Evolutionary conservation across 1,139 yeast genomes (phyloP).

Genomic region (Pichia sp.): DNA sequence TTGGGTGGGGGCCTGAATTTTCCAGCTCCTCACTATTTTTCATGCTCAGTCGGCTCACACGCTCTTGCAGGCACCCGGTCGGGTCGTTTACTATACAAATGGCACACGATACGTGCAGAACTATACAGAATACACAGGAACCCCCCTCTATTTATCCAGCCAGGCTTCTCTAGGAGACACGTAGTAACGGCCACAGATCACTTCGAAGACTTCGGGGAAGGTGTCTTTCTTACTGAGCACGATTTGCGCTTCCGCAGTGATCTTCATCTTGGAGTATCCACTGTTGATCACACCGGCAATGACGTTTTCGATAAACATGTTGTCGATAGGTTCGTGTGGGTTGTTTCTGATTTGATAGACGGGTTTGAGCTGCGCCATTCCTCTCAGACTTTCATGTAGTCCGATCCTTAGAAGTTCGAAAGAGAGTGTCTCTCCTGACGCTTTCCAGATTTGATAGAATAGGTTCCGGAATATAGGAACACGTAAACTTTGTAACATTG

Average conservation of each 20-base stretch:
- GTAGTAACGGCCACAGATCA: constrained; percentile 34
- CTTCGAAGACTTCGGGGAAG: constrained; percentile 45
- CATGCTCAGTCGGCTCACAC: too few relatives aligned
- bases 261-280: constrained; percentile 51
- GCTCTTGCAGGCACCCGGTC: too few relatives aligned
- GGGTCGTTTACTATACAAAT: too few relatives aligned
- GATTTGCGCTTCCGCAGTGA: constrained; percentile 45
- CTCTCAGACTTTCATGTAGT: constrained; percentile 19
- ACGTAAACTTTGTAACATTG: constrained; percentile 42
- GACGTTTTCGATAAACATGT: constrained; percentile 42
- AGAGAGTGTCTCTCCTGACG: constrained; percentile 14
- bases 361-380: constrained; percentile 1
- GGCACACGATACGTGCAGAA: too few relatives aligned
- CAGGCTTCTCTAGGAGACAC: constrained; percentile 27
- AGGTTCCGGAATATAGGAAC: constrained; percentile 49
- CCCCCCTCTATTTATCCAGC: constrained; percentile 25
- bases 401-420: constrained; percentile 21
- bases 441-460: constrained; percentile 32
- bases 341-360: constrained; percentile 9
- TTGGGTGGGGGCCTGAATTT: too few relatives aligned
- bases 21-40: too few relatives aligned
- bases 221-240: constrained; percentile 47
- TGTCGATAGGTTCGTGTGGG: background rate
- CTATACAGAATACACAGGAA: too few relatives aligned
- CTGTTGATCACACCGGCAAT: constrained; percentile 51